Evolutionary conservation across 805 yeast species (phyloP), one percentile per base, ranked within the genome.

Genomic region (Saccharomycopsis sp.): DNA sequence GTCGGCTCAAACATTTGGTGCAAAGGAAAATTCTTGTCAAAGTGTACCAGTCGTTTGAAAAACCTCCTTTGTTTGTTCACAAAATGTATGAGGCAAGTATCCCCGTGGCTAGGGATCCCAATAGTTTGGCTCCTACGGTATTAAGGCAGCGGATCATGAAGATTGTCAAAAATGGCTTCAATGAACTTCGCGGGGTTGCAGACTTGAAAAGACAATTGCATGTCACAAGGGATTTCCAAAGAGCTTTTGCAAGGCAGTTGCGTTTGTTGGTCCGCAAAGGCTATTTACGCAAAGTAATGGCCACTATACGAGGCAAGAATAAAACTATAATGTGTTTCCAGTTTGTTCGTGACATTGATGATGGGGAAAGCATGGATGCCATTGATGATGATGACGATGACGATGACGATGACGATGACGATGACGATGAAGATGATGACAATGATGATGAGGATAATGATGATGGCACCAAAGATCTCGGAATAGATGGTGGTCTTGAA

Each of bases 401-500:
- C 10, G 35, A 37, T 12, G 34, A 37, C 5, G 9, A 29, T 13
- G 41, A 37, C 13, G 37, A 34, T 18, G 34, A 37, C 22, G 29
- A 19, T n/a, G 41, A 30, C 13, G 41, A 29, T 20, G 19, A 19
- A 12, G 30, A 29, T 7, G 31, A 34, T 10, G 30, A 30, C 7
- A 30, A 37, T 9, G 29, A 4, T 4, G 16, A 6, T 6, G 39
- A 7, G 15, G 22, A 19, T 12, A 32, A 30, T 29, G 36, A 10
- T 37, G 30, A 19, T 27, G 34, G 12, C 9, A n/a, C n/a, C n/a
- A n/a, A n/a, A n/a, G n/a, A n/a, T n/a, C n/a, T n/a, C n/a, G n/a
- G n/a, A n/a, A 5, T 21, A 6, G 36, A 31, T 20, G 30, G 8
- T 19, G 27, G 17, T 5, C 23, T 5, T 13, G 19, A 25, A 2